Percentiles rank a stretch among this genome's conserved stretches.
phyloP scores from a whole-genome alignment of 208 protist genomes.

The Wallacemonas sp. region DNA sequence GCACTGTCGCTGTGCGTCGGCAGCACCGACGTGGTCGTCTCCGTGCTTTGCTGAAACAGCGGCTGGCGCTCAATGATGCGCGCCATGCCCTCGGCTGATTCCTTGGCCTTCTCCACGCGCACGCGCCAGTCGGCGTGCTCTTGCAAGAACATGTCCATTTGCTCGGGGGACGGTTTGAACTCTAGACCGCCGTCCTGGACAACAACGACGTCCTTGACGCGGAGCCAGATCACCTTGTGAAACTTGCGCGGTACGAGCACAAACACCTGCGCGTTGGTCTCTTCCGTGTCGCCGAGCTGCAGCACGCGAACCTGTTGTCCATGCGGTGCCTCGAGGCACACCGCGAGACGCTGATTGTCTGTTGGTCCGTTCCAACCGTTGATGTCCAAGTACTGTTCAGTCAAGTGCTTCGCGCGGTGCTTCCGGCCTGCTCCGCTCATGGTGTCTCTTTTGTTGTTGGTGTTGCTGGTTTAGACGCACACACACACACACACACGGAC shows the following conservation, averaged over 20 bases:
- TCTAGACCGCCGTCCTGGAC: conserved; percentile 54
- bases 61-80: conserved; percentile 53
- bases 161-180: conserved; percentile 82
- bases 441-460: conserved; percentile 10
- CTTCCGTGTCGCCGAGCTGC: conserved; percentile 20
- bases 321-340: conserved; percentile 72
- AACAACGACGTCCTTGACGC: conserved; percentile 77
- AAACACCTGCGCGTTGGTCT: conserved; percentile 34
- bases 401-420: conserved; percentile 87
- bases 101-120: conserved; percentile 44
- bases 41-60: conserved; percentile 35
- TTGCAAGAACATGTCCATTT: conserved; percentile 66
- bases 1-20: conserved; percentile 16
- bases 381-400: conserved; percentile 66
- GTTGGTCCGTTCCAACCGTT: conserved; percentile 52
- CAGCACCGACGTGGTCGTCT: conserved; percentile 66
- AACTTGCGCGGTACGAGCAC: conserved; percentile 84
- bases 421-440: conserved; percentile 84
- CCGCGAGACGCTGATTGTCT: conserved; percentile 54
- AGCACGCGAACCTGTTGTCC: conserved; percentile 76
- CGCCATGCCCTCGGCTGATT: conserved; percentile 33
- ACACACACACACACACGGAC: too few relatives aligned
- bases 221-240: conserved; percentile 88
- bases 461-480: conserved; percentile 11
- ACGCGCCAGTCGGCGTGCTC: conserved; percentile 42